Evolutionary conservation across 2,329 filamentous ascomycete genomes (phyloP).

Genomic region (Botryosphaeria dothidea): DNA sequence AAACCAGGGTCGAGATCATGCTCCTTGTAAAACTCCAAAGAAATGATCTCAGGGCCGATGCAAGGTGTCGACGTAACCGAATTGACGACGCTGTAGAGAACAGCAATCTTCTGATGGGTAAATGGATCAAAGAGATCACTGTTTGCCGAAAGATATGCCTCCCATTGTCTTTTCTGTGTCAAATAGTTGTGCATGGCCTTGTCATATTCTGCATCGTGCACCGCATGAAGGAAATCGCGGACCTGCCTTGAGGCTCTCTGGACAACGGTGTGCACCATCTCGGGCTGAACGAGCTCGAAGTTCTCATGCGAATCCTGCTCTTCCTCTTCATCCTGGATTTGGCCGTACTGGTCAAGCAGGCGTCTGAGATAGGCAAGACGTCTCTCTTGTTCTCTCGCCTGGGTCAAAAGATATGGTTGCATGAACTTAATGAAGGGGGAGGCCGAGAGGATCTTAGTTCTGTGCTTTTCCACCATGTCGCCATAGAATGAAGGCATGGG

Average conservation of each 20-base stretch:
- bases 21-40: constrained; percentile 91
- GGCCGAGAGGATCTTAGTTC: constrained; percentile 89
- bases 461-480: constrained; percentile 89
- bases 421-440: constrained; percentile 96
- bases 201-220: constrained; percentile 95
- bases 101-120: constrained; percentile 93
- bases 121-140: constrained; percentile 87
- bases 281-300: constrained; percentile 89
- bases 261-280: constrained; percentile 88
- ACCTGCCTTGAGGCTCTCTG: constrained; percentile 81
- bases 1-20: constrained; percentile 70
- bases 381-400: constrained; percentile 86
- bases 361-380: constrained; percentile 79
- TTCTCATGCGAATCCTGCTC: constrained; percentile 54
- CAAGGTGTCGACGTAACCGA: constrained; percentile 93
- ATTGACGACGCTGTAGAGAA: constrained; percentile 91
- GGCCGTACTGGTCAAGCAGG: constrained; percentile 70
- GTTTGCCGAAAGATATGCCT: constrained; percentile 88
- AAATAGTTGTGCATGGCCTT: constrained; percentile 91
- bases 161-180: constrained; percentile 94
- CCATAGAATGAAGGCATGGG: constrained; percentile 92
- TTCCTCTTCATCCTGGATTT: constrained; percentile 37
- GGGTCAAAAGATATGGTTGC: constrained; percentile 89
- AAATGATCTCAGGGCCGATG: constrained; percentile 84
- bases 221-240: constrained; percentile 89